Percentiles rank a stretch among this genome's conserved stretches.
Conservation (phyloP, 306 rosid species). For the Glycine latifolia region DNA sequence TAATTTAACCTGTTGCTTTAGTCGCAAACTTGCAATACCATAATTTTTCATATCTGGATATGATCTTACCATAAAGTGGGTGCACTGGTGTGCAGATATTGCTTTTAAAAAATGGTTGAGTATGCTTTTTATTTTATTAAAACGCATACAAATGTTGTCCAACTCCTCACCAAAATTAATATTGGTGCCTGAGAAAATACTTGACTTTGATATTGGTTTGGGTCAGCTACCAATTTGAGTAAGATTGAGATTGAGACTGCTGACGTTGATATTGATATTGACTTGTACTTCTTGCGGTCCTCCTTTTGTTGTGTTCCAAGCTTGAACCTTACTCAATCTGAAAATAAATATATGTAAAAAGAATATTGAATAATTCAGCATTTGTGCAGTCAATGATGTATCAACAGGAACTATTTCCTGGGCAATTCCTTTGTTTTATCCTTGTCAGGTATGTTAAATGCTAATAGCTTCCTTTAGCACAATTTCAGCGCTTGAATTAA, state of each 20-base stretch:
- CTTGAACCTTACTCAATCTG: slow-evolving; percentile 6
- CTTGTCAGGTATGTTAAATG: slow-evolving; percentile 11
- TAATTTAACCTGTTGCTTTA: slow-evolving; percentile 28
- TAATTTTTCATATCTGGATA: slow-evolving; percentile 13
- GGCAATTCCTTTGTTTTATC: slow-evolving; percentile 22
- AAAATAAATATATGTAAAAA: slow-evolving; percentile 14
- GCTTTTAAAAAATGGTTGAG: slow-evolving; percentile 10
- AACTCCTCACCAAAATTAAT: slow-evolving; percentile 25
- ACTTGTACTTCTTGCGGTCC: background rate
- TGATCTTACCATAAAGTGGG: background rate
- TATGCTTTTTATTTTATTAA: slow-evolving; percentile 17
- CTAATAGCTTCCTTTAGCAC: slow-evolving; percentile 8
- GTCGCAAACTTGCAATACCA: slow-evolving; percentile 25
- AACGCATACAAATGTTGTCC: slow-evolving; percentile 9
- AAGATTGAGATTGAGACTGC: background rate
- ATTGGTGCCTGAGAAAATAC: slow-evolving; percentile 1
- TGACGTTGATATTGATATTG: background rate
- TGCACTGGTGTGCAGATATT: background rate
- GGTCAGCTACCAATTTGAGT: background rate
- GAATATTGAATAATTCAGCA: slow-evolving; percentile 3
- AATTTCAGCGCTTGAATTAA: slow-evolving; percentile 16
- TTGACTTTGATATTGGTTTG: slow-evolving; percentile 56
- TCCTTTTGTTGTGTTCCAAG: background rate
- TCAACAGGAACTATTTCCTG: background rate
- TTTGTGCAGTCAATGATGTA: slow-evolving; percentile 17